These are phyloP conservation scores for Sphaerulina populicola DNA, from an alignment of 2,329 filamentous ascomycete genomes.

Conservation along the genomic window DNA sequence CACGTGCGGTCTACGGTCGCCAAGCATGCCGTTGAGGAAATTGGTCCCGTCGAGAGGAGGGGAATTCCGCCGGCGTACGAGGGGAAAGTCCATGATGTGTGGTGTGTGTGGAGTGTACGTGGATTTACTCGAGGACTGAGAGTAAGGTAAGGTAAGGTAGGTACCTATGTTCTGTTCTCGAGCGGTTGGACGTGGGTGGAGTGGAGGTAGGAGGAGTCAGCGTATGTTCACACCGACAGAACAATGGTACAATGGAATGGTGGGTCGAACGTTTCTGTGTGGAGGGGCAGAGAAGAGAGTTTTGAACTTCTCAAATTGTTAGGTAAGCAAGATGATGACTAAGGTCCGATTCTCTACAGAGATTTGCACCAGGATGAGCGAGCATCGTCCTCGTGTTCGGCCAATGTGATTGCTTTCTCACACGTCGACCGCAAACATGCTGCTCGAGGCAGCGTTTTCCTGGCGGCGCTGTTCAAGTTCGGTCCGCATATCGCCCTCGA, in stretches of 20 bases:
- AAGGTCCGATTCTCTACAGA: not conserved
- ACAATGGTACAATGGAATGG: not conserved
- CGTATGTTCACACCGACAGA: not conserved
- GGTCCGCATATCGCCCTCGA: slow-evolving; percentile 3
- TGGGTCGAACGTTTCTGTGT: not conserved
- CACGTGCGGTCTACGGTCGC: slow-evolving; percentile 34
- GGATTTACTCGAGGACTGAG: not conserved
- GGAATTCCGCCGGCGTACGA: slow-evolving; percentile 17
- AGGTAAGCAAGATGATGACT: not conserved
- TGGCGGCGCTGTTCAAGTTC: not conserved
- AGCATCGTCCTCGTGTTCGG: not conserved
- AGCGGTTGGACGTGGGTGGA: not conserved
- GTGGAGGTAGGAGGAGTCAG: not conserved
- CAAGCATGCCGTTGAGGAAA: slow-evolving; percentile 21
- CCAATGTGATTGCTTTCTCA: not conserved
- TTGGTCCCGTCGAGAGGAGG: slow-evolving; percentile 20
- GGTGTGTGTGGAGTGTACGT: not conserved
- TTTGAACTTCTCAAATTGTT: not conserved
- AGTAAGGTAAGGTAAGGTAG: too few relatives aligned
- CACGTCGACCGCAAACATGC: not conserved
- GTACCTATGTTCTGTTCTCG: not conserved
- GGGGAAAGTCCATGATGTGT: slow-evolving; percentile 21
- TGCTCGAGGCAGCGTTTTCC: not conserved
- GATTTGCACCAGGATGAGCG: not conserved
- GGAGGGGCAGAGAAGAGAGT: not conserved